Evolutionary conservation across 176 grass and related monocot species (phyloP), one percentile per base, ranked within the genome.

Genomic region (Puya raimondii): DNA sequence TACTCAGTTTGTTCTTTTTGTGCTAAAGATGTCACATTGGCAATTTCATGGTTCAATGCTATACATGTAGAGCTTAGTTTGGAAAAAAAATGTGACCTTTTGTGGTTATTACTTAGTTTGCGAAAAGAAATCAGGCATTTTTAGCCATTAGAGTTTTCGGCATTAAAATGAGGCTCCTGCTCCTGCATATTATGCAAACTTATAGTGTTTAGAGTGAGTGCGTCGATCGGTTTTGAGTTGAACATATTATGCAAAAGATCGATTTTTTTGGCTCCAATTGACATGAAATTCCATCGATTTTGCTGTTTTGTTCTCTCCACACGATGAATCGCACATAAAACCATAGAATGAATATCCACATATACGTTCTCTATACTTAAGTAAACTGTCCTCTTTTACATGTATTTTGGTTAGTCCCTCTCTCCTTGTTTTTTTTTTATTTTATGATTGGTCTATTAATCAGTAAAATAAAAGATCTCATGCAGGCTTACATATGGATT

Each of bases 401-500:
- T 26, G 25, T 26, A 26, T 26, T 26, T 26, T 1, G 0, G 0
- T 26, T 26, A 26, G 25, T 26, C 1, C 25, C 25, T 26, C 2
- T 26, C 25, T 58, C 22, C 27, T 47, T 10, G 12, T 66, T 56
- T 67, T 53, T 12, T 56, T n/a, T 65, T 63, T 64, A 11, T 26
- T 26, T 48, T 5, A 50, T 16, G 9, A 58, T 49, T 18, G 42
- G 14, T 51, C 68, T 48, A 14, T 50, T 23, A 17, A 73, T 27
- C 23, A 27, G 21, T 50, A 20, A 26, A 16, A 48, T 7, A 27
- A 49, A 25, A 57, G 23, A 77, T 61, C 18, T 27, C n/a, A 27
- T 77, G 23, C 86, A 96, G 89, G 71, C 87, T 99, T 9, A 93
- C 87, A 17, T 93, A 99, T 5, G 87, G 81, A 51, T 82, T 99